Conservation (phyloP, 176 grass and related monocot species). For the Avena atlantica region DNA sequence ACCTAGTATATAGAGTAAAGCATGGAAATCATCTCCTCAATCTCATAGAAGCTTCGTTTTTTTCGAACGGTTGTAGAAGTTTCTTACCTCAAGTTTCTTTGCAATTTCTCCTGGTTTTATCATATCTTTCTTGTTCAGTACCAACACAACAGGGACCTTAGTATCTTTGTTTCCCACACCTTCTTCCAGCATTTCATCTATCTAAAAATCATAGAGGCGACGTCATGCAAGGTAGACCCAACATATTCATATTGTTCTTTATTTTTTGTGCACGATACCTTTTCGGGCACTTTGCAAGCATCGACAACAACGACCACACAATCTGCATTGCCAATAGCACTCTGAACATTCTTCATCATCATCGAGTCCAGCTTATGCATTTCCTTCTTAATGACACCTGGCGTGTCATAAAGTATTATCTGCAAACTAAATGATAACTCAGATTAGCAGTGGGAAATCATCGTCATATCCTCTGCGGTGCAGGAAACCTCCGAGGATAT, state of each 20-base stretch:
- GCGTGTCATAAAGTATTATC: conserved; percentile 99
- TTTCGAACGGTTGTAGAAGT: background rate
- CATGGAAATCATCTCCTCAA: background rate
- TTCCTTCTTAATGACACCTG: conserved; percentile 84
- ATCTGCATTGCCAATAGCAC: conserved; percentile 76
- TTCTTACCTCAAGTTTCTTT: conserved; percentile 80
- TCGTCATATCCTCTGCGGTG: background rate
- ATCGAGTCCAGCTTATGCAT: conserved; percentile 88
- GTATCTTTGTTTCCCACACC: conserved; percentile 58
- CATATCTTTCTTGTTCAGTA: conserved; percentile 94
- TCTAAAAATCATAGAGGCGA: conserved; percentile 47
- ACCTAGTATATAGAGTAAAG: background rate
- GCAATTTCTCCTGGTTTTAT: conserved; percentile 98
- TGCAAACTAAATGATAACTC: conserved; percentile 89
- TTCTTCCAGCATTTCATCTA: conserved; percentile 86
- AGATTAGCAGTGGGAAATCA: conserved; percentile 56
- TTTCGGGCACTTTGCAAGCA: conserved; percentile 76
- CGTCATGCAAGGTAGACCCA: conserved; percentile 10
- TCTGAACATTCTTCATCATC: conserved; percentile 98
- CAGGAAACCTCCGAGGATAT: background rate
- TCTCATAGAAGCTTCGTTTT: no score
- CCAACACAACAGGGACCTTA: conserved; percentile 67
- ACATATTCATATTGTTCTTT: background rate
- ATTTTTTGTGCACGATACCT: conserved; percentile 49
- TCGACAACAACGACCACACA: conserved; percentile 83